These are phyloP conservation scores for Pezicula radicicola DNA, from an alignment of 2,329 filamentous ascomycete genomes.

Conservation along the genomic window DNA sequence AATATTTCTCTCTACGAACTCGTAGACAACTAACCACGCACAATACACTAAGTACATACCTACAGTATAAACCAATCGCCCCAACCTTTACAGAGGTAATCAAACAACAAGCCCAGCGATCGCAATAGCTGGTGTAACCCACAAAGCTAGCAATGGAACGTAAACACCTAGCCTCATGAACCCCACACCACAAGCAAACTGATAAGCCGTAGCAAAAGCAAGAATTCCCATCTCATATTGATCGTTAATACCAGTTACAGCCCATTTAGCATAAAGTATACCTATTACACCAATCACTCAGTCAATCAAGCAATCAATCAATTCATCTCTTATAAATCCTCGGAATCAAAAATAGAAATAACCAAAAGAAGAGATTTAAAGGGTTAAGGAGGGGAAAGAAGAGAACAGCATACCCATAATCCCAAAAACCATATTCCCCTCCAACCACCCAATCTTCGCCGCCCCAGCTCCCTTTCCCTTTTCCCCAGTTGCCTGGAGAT, in stretches of 20 bases:
- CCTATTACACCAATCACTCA: neutral
- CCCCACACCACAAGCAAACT: neutral
- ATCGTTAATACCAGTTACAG: neutral
- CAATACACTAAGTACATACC: no score
- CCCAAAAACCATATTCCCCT: slow-evolving; percentile 10
- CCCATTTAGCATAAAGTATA: neutral
- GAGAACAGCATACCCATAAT: slow-evolving; percentile 6
- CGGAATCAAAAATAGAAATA: neutral
- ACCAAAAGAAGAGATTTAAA: neutral
- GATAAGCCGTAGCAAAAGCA: neutral
- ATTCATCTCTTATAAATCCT: neutral
- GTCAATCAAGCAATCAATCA: neutral
- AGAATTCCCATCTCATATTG: neutral
- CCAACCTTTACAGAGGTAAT: no score
- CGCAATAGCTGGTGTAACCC: neutral
- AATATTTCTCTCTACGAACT: no score
- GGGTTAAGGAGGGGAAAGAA: neutral
- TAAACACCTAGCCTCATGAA: neutral
- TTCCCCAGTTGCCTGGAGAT: neutral
- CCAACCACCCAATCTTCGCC: slow-evolving; percentile 13
- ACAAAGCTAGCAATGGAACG: neutral
- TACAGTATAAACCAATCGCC: no score
- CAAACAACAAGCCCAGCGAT: neutral
- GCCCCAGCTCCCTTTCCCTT: slow-evolving; percentile 6
- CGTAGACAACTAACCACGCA: no score